Conservation (phyloP, 2,329 filamentous ascomycete genomes). For the Endoconidiophora laricicola region DNA sequence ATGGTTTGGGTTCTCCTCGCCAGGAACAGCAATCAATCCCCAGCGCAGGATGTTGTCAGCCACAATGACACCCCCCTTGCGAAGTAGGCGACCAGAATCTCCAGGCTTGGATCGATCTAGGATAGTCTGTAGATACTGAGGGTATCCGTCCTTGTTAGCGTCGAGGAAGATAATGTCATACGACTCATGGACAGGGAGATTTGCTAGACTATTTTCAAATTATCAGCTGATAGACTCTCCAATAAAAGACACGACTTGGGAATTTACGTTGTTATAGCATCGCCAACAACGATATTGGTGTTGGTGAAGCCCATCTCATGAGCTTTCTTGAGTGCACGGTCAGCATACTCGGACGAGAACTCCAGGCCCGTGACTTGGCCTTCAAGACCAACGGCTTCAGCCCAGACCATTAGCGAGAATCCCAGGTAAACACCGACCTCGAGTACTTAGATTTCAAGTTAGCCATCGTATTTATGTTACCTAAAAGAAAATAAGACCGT, state of each 20-base stretch:
- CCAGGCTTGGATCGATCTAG: constrained; percentile 27
- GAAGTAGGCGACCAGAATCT: constrained; percentile 25
- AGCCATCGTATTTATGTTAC: neutral
- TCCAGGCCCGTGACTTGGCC: constrained; percentile 16
- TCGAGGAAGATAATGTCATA: constrained; percentile 40
- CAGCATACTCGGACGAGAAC: constrained; percentile 4
- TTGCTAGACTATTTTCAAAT: constrained; percentile 17
- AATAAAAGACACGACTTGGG: neutral
- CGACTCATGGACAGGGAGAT: constrained; percentile 23
- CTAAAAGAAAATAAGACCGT: neutral
- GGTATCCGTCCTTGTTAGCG: constrained; percentile 36
- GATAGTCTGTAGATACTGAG: constrained; percentile 29
- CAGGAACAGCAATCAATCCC: constrained; percentile 29
- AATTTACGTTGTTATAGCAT: neutral
- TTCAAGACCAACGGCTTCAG: constrained; percentile 15
- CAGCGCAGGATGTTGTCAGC: constrained; percentile 37
- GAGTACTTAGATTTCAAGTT: constrained; percentile 16
- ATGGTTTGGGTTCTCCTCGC: constrained; percentile 21
- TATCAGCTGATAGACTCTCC: neutral
- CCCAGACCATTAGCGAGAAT: constrained; percentile 17
- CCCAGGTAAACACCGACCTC: constrained; percentile 18
- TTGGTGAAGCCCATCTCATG: constrained; percentile 2
- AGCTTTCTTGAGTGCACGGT: neutral
- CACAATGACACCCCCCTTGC: constrained; percentile 32
- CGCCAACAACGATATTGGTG: constrained; percentile 6